Evolutionary conservation across 2,329 filamentous ascomycete genomes (phyloP).

Genomic region (Penicillium sp.): DNA sequence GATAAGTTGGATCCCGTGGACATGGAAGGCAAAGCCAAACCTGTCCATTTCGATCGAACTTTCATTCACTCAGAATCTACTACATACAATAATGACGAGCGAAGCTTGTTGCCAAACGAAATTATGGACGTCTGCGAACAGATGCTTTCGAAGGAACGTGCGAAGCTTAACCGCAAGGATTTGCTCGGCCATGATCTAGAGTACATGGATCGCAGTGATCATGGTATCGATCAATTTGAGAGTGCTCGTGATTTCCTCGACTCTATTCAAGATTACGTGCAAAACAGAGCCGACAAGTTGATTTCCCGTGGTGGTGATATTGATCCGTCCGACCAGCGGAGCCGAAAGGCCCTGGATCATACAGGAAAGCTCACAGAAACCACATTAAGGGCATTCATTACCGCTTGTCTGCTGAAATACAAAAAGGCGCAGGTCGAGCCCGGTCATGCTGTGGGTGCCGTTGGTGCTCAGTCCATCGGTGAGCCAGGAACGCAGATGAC

Average conservation of each 20-base stretch:
- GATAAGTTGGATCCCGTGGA: conserved; percentile 94
- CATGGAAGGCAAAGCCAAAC: conserved; percentile 92
- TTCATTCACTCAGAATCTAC: conserved; percentile 75
- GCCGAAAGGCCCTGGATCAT: conserved; percentile 55
- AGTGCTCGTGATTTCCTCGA: conserved; percentile 78
- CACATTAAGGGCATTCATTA: conserved; percentile 74
- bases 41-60: conserved; percentile 87
- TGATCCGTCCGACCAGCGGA: conserved; percentile 30
- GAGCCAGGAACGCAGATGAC: conserved; percentile 99
- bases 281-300: conserved; percentile 61
- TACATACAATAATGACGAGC: conserved; percentile 77
- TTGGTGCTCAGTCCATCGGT: conserved; percentile 95
- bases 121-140: conserved; percentile 67
- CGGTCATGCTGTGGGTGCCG: conserved; percentile 91
- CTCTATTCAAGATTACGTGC: conserved; percentile 72
- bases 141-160: conserved; percentile 66
- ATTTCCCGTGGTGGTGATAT: conserved; percentile 38
- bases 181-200: conserved; percentile 61
- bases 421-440: conserved; percentile 88
- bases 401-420: conserved; percentile 83
- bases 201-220: conserved; percentile 69
- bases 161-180: conserved; percentile 62
- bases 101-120: conserved; percentile 69
- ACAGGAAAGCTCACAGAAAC: conserved; percentile 78
- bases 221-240: conserved; percentile 72